Percentiles rank a stretch among this genome's conserved stretches.
Conservation (phyloP, 108 stramenopile species). For the Phaeodactylum tricornutum region DNA sequence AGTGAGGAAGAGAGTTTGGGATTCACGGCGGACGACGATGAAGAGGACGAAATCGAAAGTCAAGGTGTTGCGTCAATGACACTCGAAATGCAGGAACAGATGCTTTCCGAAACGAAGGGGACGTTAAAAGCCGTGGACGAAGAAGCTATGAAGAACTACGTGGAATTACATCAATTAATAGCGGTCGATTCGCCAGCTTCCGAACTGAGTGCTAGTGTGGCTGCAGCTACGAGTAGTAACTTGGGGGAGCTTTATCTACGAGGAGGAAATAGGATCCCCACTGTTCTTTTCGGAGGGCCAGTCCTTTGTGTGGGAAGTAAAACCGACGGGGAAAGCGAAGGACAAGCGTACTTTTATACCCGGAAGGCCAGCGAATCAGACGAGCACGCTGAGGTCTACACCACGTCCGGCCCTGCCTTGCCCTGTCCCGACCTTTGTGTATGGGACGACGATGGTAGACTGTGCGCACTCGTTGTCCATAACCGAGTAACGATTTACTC, state of each 20-base stretch:
- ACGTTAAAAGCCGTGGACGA: background rate
- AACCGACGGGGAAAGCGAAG: conserved; percentile 29
- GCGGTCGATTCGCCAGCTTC: conserved; percentile 36
- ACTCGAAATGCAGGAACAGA: too few relatives aligned
- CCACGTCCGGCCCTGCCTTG: conserved; percentile 57
- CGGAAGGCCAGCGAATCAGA: conserved; percentile 35
- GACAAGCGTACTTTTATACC: conserved; percentile 66
- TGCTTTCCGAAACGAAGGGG: too few relatives aligned
- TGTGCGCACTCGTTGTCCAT: conserved; percentile 58
- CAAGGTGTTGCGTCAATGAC: too few relatives aligned
- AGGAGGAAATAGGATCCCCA: conserved; percentile 60
- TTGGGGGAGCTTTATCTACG: conserved; percentile 54
- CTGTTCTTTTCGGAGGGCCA: conserved; percentile 68
- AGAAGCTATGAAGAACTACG: conserved; percentile 1
- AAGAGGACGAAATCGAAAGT: background rate
- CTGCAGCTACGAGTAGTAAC: conserved; percentile 38
- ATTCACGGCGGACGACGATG: background rate
- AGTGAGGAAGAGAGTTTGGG: background rate
- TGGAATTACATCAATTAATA: conserved; percentile 49
- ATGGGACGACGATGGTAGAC: conserved; percentile 71
- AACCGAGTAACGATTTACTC: conserved; percentile 61
- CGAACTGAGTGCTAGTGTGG: conserved; percentile 35
- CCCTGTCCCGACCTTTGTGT: conserved; percentile 69
- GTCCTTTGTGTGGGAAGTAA: conserved; percentile 60
- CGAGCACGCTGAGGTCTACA: conserved; percentile 39